Evolutionary conservation across 352 stramenopile species (phyloP).

Genomic region (Aphanomyces stellatus): DNA sequence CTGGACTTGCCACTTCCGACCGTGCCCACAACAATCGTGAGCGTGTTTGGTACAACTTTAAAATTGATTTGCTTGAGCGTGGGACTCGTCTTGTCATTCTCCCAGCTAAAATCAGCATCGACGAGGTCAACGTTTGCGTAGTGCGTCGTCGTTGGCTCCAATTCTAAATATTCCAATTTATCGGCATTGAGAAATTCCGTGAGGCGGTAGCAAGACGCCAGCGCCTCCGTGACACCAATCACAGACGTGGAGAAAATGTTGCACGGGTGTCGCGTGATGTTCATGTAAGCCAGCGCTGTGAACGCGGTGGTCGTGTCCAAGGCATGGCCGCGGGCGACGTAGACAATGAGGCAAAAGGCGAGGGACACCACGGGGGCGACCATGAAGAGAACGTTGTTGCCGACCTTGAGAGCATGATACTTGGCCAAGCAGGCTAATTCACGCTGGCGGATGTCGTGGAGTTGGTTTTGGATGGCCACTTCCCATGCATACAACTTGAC

Average conservation of each 20-base stretch:
- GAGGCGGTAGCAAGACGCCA: conserved; percentile 35
- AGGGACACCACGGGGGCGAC: conserved; percentile 39
- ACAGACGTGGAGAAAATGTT: conserved; percentile 41
- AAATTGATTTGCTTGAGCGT: conserved; percentile 54
- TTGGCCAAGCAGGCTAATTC: conserved; percentile 35
- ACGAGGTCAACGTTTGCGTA: conserved; percentile 26
- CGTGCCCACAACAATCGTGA: conserved; percentile 90
- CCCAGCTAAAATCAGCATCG: conserved; percentile 28
- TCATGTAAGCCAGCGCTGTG: conserved; percentile 44
- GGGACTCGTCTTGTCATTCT: conserved; percentile 21
- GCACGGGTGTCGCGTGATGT: conserved; percentile 40
- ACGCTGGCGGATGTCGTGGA: conserved; percentile 31
- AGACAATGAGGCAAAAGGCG: conserved; percentile 36
- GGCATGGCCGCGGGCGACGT: conserved; percentile 43
- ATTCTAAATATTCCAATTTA: conserved; percentile 22
- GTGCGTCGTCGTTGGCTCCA: conserved; percentile 8
- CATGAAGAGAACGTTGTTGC: conserved; percentile 46
- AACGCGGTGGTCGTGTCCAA: conserved; percentile 42
- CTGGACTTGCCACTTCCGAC: conserved; percentile 94
- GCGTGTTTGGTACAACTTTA: conserved; percentile 43
- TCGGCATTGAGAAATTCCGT: conserved; percentile 32
- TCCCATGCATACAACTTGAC: conserved; percentile 88
- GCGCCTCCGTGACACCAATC: conserved; percentile 34
- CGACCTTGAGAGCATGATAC: conserved; percentile 47
- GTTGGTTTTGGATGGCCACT: conserved; percentile 26